Percentiles rank a stretch among this genome's conserved stretches.
phyloP scores from a whole-genome alignment of 202 grass and related monocot genomes.

The Eragrostis tef region DNA sequence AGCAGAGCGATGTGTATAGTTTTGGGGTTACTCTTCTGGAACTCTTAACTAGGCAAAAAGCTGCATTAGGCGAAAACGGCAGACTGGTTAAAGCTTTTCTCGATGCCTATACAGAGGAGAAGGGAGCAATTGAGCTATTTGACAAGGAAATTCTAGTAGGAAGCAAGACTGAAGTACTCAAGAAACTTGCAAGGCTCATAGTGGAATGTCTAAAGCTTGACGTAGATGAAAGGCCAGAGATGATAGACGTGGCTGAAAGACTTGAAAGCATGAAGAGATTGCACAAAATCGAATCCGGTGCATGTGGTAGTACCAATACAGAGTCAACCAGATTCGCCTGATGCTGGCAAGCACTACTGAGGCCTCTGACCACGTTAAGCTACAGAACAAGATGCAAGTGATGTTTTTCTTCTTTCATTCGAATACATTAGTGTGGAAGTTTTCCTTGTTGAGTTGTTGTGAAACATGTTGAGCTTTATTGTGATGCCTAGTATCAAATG shows the following conservation, averaged over 20 bases:
- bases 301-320: too few species aligned
- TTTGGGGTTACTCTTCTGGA: not conserved
- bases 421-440: too few species aligned
- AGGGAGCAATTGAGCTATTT: not conserved
- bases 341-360: too few species aligned
- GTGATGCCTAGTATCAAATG: too few species aligned
- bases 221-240: not conserved
- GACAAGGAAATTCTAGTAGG: not conserved
- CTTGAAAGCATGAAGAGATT: not conserved
- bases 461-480: too few species aligned
- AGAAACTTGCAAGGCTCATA: not conserved
- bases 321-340: too few species aligned
- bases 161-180: not conserved
- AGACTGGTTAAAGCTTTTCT: not conserved
- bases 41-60: not conserved
- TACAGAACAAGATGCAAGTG: too few species aligned
- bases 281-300: not conserved
- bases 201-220: not conserved
- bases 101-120: not conserved
- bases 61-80: not conserved
- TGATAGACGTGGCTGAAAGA: not conserved
- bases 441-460: too few species aligned
- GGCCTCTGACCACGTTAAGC: too few species aligned
- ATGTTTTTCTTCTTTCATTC: too few species aligned
- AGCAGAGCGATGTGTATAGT: constrained; percentile 16